Evolutionary conservation across 805 yeast genomes (phyloP).

Genomic region (Hanseniaspora mollemarum): DNA sequence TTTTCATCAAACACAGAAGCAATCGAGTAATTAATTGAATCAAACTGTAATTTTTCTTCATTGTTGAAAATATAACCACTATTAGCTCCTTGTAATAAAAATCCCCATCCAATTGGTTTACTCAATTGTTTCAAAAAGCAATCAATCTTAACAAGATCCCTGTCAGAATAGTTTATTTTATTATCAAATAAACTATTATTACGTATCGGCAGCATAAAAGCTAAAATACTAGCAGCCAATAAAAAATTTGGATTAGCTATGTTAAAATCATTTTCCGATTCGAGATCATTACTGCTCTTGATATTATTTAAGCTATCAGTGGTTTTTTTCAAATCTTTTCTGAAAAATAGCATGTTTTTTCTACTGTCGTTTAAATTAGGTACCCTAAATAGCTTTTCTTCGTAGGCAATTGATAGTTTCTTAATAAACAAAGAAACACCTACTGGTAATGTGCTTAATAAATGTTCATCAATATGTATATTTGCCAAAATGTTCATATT

Average conservation of each 20-base stretch:
- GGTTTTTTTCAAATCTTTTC: conserved; percentile 9
- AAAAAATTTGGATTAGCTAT: background rate
- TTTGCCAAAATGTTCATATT: background rate
- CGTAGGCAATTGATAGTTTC: background rate
- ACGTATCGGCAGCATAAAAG: conserved; percentile 5
- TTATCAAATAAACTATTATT: conserved; percentile 8
- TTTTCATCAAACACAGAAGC: conserved; percentile 3
- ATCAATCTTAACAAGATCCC: conserved; percentile 5
- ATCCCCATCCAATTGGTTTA: conserved; percentile 12
- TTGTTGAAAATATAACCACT: background rate
- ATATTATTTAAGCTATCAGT: background rate
- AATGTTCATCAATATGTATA: background rate
- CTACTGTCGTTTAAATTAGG: background rate
- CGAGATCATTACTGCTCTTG: background rate
- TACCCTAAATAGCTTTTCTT: background rate
- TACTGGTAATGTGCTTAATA: background rate
- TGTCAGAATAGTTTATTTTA: conserved; percentile 2
- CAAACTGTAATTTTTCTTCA: background rate
- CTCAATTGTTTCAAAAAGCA: conserved; percentile 8
- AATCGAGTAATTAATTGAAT: background rate
- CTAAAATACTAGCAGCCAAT: background rate
- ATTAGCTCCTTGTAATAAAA: background rate
- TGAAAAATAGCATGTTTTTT: background rate
- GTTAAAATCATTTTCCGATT: background rate
- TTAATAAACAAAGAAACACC: background rate